Evolutionary conservation across 2,329 filamentous ascomycete genomes (phyloP).

Genomic region (Phyllachora maydis): DNA sequence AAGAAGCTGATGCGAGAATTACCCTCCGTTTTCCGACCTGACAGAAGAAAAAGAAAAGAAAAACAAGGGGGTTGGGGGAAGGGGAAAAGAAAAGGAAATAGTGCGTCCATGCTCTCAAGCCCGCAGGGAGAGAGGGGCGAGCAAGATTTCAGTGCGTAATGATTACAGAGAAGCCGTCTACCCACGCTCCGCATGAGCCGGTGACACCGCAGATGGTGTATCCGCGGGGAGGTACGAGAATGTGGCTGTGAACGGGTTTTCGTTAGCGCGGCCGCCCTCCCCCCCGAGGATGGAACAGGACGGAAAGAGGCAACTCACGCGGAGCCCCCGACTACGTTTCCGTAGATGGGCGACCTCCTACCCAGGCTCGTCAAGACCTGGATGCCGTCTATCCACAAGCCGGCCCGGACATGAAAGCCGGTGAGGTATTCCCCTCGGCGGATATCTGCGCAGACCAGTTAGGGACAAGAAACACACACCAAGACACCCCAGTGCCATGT

Average conservation of each 20-base stretch:
- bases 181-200: slow-evolving; percentile 60
- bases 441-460: slow-evolving; percentile 34
- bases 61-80: no score
- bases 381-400: slow-evolving; percentile 69
- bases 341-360: slow-evolving; percentile 69
- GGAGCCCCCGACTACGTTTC: slow-evolving; percentile 60
- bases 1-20: no score
- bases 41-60: no score
- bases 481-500: no score
- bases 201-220: slow-evolving; percentile 78
- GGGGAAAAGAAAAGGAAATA: no score
- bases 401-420: slow-evolving; percentile 67
- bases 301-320: slow-evolving; percentile 50
- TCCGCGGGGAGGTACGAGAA: slow-evolving; percentile 70
- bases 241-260: slow-evolving; percentile 37
- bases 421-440: slow-evolving; percentile 70
- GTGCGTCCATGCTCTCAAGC: no score
- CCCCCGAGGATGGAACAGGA: not conserved
- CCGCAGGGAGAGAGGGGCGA: no score
- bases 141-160: slow-evolving; percentile 47
- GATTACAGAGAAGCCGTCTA: slow-evolving; percentile 73
- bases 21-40: no score
- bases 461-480: slow-evolving; percentile 1
- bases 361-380: slow-evolving; percentile 79
- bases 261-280: slow-evolving; percentile 6